Evolutionary conservation across 1,284 basidiomycete species (phyloP).

Genomic region (Ustilago esculenta): DNA sequence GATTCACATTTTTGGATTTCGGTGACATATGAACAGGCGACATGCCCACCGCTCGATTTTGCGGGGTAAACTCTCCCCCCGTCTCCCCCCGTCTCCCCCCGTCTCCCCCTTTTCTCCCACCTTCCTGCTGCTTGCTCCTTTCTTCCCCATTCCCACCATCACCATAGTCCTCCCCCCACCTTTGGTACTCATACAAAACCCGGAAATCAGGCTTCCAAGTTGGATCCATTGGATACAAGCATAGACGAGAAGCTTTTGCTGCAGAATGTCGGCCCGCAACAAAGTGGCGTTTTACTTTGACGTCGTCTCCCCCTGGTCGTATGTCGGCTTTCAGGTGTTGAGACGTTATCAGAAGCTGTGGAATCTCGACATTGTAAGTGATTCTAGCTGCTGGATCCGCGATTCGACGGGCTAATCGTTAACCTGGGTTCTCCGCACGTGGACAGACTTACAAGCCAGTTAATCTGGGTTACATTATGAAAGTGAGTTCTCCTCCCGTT

Average conservation of each 20-base stretch:
- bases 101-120: neutral
- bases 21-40: no score
- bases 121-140: neutral
- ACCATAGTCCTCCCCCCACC: neutral
- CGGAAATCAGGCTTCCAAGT: no score
- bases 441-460: slow-evolving; percentile 44
- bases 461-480: slow-evolving; percentile 64
- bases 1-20: no score
- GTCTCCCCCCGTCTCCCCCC: neutral
- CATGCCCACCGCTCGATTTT: no score
- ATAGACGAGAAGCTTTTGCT: no score
- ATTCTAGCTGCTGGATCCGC: no score
- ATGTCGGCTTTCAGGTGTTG: slow-evolving; percentile 55
- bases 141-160: neutral
- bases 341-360: slow-evolving; percentile 52
- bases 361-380: slow-evolving; percentile 49
- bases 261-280: slow-evolving; percentile 29
- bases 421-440: neutral
- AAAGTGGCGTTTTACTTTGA: slow-evolving; percentile 59
- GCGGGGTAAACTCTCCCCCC: slow-evolving; percentile 14
- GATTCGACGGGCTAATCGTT: no score
- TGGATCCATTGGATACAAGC: no score
- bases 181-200: neutral
- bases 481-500: slow-evolving; percentile 22
- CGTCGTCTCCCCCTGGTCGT: slow-evolving; percentile 63